Conservation (phyloP, 2,329 filamentous ascomycete genomes). For the Colletotrichum salicis region DNA sequence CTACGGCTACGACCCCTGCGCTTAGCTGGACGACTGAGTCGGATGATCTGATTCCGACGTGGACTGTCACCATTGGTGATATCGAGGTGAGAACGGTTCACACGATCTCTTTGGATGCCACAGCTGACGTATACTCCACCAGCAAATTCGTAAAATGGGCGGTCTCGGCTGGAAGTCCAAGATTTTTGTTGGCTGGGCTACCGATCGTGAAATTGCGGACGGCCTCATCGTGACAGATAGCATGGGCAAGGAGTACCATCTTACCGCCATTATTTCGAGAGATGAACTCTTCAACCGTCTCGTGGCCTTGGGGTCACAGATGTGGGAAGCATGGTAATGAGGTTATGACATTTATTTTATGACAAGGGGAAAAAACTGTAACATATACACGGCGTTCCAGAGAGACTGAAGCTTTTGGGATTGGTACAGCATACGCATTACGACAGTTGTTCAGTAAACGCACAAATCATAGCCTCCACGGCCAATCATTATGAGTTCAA, state of each 20-base stretch:
- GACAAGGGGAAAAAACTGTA: background rate
- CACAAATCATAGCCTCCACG: background rate
- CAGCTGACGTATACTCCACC: background rate
- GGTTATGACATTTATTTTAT: background rate
- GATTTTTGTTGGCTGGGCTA: conserved; percentile 82
- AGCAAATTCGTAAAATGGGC: conserved; percentile 80
- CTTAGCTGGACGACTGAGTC: conserved; percentile 71
- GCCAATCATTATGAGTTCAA: background rate
- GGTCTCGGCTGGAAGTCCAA: conserved; percentile 88
- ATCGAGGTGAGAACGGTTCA: conserved; percentile 53
- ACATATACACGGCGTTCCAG: background rate
- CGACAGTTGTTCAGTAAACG: background rate
- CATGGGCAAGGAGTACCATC: conserved; percentile 63
- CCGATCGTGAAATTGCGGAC: conserved; percentile 79
- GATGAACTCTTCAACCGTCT: conserved; percentile 86
- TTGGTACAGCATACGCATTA: background rate
- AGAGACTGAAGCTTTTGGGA: no score
- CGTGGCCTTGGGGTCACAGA: conserved; percentile 80
- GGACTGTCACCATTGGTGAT: conserved; percentile 76
- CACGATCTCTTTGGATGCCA: rapidly evolving
- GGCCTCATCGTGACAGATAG: conserved; percentile 75
- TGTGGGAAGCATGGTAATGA: conserved; percentile 80
- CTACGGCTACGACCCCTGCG: conserved; percentile 73
- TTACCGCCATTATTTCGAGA: conserved; percentile 78
- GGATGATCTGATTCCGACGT: conserved; percentile 68